Conservation (phyloP, 2,329 filamentous ascomycete genomes). For the Diaporthe sp. region DNA sequence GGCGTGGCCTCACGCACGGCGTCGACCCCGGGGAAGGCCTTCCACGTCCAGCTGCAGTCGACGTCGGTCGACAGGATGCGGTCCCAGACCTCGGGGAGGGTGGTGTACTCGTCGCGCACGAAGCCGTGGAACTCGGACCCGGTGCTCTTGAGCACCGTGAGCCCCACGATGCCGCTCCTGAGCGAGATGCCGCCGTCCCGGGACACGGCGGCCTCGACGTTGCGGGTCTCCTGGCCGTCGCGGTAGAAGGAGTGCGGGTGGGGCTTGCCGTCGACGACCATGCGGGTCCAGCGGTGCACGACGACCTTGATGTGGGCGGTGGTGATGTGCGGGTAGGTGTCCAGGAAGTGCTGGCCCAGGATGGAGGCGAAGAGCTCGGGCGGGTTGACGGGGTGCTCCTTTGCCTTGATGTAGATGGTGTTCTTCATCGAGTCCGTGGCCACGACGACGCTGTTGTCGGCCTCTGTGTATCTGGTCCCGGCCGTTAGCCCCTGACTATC, state of each 20-base stretch:
- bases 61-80: conserved; percentile 96
- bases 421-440: conserved; percentile 99
- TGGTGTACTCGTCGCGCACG: conserved; percentile 93
- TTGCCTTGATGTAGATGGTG: conserved; percentile 94
- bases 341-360: conserved; percentile 89
- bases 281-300: conserved; percentile 92
- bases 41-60: conserved; percentile 89
- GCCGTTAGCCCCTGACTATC: conserved; percentile 22
- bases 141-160: conserved; percentile 95
- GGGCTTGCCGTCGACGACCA: conserved; percentile 87
- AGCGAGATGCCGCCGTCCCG: conserved; percentile 80
- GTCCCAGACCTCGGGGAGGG: conserved; percentile 91
- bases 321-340: conserved; percentile 90
- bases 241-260: conserved; percentile 97
- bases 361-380: conserved; percentile 92
- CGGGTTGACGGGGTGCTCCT: conserved; percentile 91
- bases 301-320: conserved; percentile 84
- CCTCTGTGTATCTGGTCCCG: conserved; percentile 82
- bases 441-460: conserved; percentile 95
- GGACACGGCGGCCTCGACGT: conserved; percentile 80
- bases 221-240: conserved; percentile 89
- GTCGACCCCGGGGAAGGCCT: conserved; percentile 73
- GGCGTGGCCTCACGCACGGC: conserved; percentile 75
- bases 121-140: conserved; percentile 97
- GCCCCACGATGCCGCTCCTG: conserved; percentile 81